phyloP scores from a whole-genome alignment of 352 stramenopile genomes.

The Phytophthora foliorum region DNA sequence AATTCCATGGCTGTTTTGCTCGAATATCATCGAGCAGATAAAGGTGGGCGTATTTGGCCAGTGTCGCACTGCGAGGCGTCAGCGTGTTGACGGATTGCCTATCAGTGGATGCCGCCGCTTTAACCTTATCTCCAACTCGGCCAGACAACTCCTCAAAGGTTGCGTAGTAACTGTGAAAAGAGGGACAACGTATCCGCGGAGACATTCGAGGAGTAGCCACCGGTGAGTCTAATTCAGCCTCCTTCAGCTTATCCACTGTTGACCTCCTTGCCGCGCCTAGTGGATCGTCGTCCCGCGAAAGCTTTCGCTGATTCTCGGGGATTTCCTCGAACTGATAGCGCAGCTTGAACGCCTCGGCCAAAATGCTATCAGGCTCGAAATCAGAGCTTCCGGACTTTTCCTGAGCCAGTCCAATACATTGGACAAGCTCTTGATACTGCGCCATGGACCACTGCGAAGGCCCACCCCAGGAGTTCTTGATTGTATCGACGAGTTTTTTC shows the following conservation, averaged over 20 bases:
- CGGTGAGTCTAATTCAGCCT: slow-evolving; percentile 16
- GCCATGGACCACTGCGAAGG: slow-evolving; percentile 57
- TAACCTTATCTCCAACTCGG: slow-evolving; percentile 13
- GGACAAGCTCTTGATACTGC: slow-evolving; percentile 73
- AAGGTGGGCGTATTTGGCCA: slow-evolving; percentile 83
- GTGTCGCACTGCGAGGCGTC: slow-evolving; percentile 72
- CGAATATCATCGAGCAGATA: slow-evolving; percentile 75
- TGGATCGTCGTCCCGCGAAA: slow-evolving; percentile 37
- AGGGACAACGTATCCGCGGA: slow-evolving; percentile 61
- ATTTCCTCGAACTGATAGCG: slow-evolving; percentile 81
- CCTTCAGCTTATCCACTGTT: slow-evolving; percentile 5
- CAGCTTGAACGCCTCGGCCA: slow-evolving; percentile 60
- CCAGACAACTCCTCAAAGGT: slow-evolving; percentile 69
- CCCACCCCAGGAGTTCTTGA: slow-evolving; percentile 54
- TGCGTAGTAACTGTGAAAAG: slow-evolving; percentile 80
- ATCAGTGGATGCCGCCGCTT: slow-evolving; percentile 5
- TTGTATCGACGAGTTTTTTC: slow-evolving; percentile 60
- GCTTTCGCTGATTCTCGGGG: slow-evolving; percentile 64
- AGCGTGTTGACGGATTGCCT: slow-evolving; percentile 25
- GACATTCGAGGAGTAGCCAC: slow-evolving; percentile 25
- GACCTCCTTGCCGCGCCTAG: slow-evolving; percentile 7
- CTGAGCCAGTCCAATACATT: slow-evolving; percentile 65
- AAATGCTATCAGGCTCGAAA: slow-evolving; percentile 45
- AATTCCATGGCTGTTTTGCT: slow-evolving; percentile 65
- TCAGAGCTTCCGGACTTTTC: slow-evolving; percentile 50